phyloP scores from a whole-genome alignment of 106 monocot species.

The Dioscorea dumetorum region DNA sequence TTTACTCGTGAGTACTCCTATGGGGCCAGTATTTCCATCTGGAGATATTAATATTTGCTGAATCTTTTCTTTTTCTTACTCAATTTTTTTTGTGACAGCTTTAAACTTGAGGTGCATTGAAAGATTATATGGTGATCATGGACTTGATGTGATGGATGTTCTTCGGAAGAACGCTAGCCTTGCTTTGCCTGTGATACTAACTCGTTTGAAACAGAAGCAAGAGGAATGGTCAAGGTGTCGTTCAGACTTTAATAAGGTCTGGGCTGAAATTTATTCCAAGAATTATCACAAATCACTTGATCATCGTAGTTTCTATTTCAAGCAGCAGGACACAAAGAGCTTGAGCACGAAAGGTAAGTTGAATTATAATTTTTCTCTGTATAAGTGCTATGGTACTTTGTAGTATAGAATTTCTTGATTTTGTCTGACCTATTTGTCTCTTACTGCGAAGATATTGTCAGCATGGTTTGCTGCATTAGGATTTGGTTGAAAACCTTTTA shows the following conservation, averaged over 20 bases:
- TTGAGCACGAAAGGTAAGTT: slow-evolving; percentile 10
- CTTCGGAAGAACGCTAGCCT: slow-evolving; percentile 1
- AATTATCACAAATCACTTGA: slow-evolving; percentile 12
- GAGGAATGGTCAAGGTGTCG: slow-evolving; percentile 6
- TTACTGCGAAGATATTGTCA: too few species aligned
- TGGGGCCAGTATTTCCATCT: background rate
- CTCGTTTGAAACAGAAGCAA: slow-evolving; percentile 23
- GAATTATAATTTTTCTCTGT: too few species aligned
- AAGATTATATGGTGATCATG: slow-evolving; percentile 12
- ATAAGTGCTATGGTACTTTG: too few species aligned
- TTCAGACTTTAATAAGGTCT: slow-evolving; percentile 8
- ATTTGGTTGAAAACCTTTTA: too few species aligned
- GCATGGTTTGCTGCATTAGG: too few species aligned
- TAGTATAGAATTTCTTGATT: too few species aligned
- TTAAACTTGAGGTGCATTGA: slow-evolving; percentile 13
- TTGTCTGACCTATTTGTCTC: too few species aligned
- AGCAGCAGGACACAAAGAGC: slow-evolving; percentile 19
- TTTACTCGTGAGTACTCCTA: slow-evolving; percentile 10
- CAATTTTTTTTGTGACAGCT: slow-evolving; percentile 3
- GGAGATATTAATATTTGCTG: background rate
- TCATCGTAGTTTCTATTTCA: slow-evolving; percentile 12
- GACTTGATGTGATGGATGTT: slow-evolving; percentile 8
- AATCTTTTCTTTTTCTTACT: background rate
- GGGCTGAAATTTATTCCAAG: slow-evolving; percentile 6
- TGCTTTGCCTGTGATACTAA: slow-evolving; percentile 13